These are phyloP conservation scores for Lycium barbarum DNA, from an alignment of 257 asterid species.

Conservation along the genomic window DNA sequence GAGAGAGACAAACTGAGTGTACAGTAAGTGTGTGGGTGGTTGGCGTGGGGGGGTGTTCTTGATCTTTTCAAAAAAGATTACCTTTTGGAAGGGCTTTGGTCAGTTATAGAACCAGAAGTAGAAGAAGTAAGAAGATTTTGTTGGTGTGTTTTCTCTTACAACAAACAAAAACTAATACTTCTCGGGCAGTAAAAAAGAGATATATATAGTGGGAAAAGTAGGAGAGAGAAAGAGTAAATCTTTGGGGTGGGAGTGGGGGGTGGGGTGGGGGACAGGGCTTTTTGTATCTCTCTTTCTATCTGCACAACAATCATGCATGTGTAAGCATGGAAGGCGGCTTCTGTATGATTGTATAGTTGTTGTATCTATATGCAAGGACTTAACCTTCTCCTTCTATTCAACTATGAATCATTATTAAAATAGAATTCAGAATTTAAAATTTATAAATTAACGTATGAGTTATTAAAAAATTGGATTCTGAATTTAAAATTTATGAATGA, in stretches of 20 bases:
- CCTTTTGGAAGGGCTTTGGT: slow-evolving; percentile 56
- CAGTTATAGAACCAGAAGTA: slow-evolving; percentile 31
- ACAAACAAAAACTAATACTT: slow-evolving; percentile 19
- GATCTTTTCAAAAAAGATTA: slow-evolving; percentile 60
- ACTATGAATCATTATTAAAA: not conserved
- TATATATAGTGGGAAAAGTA: slow-evolving; percentile 64
- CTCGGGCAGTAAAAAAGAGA: slow-evolving; percentile 32
- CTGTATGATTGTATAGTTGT: slow-evolving; percentile 12
- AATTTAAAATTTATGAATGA: too few species aligned
- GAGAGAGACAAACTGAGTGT: not conserved
- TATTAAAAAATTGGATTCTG: too few species aligned
- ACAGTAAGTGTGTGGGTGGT: slow-evolving; percentile 30
- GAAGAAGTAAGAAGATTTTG: slow-evolving; percentile 35
- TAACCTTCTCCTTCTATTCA: not conserved
- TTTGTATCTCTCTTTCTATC: slow-evolving; percentile 36
- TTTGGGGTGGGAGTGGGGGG: not conserved
- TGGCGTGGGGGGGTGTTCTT: slow-evolving; percentile 45
- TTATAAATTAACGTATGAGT: not conserved
- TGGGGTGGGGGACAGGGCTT: not conserved
- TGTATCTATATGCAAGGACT: slow-evolving; percentile 44
- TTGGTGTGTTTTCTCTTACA: slow-evolving; percentile 1
- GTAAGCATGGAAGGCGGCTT: slow-evolving; percentile 70
- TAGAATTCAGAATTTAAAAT: not conserved
- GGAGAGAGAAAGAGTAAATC: slow-evolving; percentile 34
- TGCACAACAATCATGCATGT: slow-evolving; percentile 77